Percentiles rank a stretch among this genome's conserved stretches.
These are phyloP conservation scores for Closterium sp. DNA, from an alignment of 139 green algal genomes.

Conservation along the genomic window DNA sequence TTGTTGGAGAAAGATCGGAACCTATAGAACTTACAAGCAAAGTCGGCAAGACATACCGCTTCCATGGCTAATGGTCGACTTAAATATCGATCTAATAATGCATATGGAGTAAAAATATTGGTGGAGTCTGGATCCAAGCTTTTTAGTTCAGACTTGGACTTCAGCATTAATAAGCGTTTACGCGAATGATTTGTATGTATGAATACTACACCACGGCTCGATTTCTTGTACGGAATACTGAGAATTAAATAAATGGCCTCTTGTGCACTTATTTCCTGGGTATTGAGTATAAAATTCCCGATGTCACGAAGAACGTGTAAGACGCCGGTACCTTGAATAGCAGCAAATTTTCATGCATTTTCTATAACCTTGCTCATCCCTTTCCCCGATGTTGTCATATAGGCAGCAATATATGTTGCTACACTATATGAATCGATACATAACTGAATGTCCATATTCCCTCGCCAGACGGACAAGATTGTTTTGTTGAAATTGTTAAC, in stretches of 20 bases:
- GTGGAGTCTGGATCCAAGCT: background rate
- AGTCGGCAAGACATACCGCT: background rate
- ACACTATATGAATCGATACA: constrained; percentile 1
- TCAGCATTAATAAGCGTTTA: background rate
- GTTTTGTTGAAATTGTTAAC: constrained; percentile 3
- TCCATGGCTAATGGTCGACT: background rate
- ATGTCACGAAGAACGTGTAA: background rate
- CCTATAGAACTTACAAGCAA: too few relatives aligned
- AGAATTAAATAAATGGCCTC: constrained; percentile 6
- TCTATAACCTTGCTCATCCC: too few relatives aligned
- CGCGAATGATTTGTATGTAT: constrained; percentile 1
- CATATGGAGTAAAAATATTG: constrained; percentile 10
- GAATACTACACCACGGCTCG: background rate
- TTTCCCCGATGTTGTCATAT: background rate
- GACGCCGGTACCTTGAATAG: background rate
- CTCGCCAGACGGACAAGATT: background rate
- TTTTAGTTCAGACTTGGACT: background rate
- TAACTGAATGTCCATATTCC: constrained; percentile 14
- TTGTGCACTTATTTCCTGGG: constrained; percentile 13
- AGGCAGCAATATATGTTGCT: constrained; percentile 6
- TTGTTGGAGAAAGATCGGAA: too few relatives aligned
- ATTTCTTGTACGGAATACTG: background rate
- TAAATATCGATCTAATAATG: background rate
- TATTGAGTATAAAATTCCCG: background rate
- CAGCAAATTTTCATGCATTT: too few relatives aligned